Percentiles rank a stretch among this genome's conserved stretches.
Conservation (phyloP, 2,329 filamentous ascomycete species). For the Aspergillus hortae region DNA sequence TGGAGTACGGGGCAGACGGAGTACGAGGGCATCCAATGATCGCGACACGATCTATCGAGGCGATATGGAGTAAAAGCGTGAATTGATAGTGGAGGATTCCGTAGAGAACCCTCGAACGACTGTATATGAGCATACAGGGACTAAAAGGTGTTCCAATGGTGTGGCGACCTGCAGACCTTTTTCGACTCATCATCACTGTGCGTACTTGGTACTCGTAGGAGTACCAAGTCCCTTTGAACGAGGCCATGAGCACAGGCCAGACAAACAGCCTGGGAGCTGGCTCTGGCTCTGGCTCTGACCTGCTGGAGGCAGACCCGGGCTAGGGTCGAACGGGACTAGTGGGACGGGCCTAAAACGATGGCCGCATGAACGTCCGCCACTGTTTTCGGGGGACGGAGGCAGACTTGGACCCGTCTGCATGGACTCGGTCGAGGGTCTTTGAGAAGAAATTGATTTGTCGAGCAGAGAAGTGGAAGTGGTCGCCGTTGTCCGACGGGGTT, state of each 20-base stretch:
- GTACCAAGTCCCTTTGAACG: too few species aligned
- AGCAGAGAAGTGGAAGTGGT: not conserved
- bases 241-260: too few species aligned
- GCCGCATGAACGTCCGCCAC: not conserved
- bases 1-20: too few species aligned
- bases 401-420: slow-evolving; percentile 7
- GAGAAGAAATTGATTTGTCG: not conserved
- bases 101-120: too few species aligned
- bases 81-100: too few species aligned
- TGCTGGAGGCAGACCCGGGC: not conserved
- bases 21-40: not conserved
- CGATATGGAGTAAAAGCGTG: not conserved
- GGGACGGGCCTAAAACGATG: slow-evolving; percentile 3
- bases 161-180: not conserved
- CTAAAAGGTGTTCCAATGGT: too few species aligned
- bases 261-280: too few species aligned
- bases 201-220: too few species aligned
- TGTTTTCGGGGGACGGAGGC: slow-evolving; percentile 9
- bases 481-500: too few species aligned
- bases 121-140: too few species aligned
- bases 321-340: not conserved
- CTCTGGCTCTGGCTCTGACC: not conserved
- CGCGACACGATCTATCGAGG: not conserved
- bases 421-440: not conserved
- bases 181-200: too few species aligned